These are phyloP conservation scores for Nannochloropsis limnetica DNA, from an alignment of 352 stramenopile species.

Conservation along the genomic window DNA sequence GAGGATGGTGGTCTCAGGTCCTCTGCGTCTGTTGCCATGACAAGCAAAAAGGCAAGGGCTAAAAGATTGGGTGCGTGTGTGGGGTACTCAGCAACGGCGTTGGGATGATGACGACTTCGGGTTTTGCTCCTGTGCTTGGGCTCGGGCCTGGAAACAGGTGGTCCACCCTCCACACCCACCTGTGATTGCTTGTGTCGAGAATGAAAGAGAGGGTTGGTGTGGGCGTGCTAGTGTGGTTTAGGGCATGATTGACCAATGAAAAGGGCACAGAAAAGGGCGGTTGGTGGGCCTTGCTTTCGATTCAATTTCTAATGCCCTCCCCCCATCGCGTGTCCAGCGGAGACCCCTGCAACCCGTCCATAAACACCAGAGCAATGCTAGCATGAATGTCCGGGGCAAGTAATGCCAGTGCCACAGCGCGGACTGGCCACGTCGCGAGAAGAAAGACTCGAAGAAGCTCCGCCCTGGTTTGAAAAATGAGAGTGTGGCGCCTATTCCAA, in stretches of 20 bases:
- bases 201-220: neutral
- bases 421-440: neutral
- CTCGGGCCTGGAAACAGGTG: neutral
- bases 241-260: neutral
- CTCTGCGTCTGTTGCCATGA: neutral
- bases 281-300: neutral
- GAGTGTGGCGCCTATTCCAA: too few relatives aligned
- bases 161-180: neutral
- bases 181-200: neutral
- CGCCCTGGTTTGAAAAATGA: neutral
- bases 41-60: neutral
- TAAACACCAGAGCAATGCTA: neutral
- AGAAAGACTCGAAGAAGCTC: neutral
- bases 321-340: neutral
- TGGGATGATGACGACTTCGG: neutral
- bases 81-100: neutral
- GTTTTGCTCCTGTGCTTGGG: neutral
- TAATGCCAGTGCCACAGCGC: neutral
- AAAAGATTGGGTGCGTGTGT: neutral
- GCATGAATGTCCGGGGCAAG: neutral
- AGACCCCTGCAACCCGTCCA: neutral
- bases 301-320: neutral
- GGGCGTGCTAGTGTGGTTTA: neutral
- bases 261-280: neutral
- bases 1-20: neutral